Evolutionary conservation across 1,284 basidiomycete genomes (phyloP), one percentile per base, ranked within the genome.

Genomic region (Austroboletus novae-zelandiae): DNA sequence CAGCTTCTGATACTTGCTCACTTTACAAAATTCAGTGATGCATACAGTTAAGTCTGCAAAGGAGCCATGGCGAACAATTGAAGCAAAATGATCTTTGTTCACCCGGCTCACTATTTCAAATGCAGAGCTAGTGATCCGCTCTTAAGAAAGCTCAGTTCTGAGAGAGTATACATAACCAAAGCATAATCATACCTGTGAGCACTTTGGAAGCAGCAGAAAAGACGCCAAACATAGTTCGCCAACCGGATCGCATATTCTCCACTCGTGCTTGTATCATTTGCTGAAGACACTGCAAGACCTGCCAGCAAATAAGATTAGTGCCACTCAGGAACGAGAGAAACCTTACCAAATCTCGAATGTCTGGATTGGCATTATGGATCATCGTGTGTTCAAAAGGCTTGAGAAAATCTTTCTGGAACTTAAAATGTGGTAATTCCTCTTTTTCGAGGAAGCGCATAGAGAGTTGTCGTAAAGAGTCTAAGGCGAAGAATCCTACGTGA

Each of bases 371-470:
- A 71, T 98, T 99, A 67, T 98, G 90, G 40, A 89, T 82, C 91
- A 99, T 99, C 2, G 98, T 95, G 69, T 97, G 89, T 73, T 99
- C 95, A 68, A 99, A 99, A 1, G 97, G 97, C 66, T 94, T 91
- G 50, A 99, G 72, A 72, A 99, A 99, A 68, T 99, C 97, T 71
- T 99, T 99, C 63, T 99, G 97, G 74, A 99, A 99, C 66, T 96
- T 94, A 81, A 99, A 99, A 73, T 98, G 94, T 0, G 94, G 84
- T 57, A 99, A 69, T 69, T 99, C 97, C 67, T 99, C 96, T 72
- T 99, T 99, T 71, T 99, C 97, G 63, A 99, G 78, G 72, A 99
- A 99, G 42, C 96, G 86, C 93, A 97, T 98, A 3, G 97, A 95
- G 36, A 99, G 76, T 71, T 99, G 97, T 25, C 97, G 88, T n/a